Evolutionary conservation across 2,329 filamentous ascomycete species (phyloP).

Genomic region (Bipolaris zeicola): DNA sequence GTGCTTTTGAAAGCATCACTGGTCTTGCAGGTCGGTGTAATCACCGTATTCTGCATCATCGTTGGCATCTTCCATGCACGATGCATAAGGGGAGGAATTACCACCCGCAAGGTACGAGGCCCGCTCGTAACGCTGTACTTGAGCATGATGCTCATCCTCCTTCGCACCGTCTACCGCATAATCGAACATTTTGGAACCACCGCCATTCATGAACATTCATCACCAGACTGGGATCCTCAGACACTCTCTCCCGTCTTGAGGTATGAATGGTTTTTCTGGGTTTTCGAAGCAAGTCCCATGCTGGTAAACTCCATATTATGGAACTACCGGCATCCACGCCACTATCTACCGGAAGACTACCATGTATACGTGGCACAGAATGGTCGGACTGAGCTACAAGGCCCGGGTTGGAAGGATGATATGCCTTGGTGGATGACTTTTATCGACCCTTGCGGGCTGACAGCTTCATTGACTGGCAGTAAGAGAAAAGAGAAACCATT

Average conservation of each 20-base stretch:
- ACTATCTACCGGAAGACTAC: constrained; percentile 56
- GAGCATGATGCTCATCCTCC: constrained; percentile 48
- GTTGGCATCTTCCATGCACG: constrained; percentile 53
- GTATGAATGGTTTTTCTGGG: constrained; percentile 59
- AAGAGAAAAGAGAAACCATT: constrained; percentile 21
- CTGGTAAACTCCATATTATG: constrained; percentile 56
- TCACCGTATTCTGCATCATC: constrained; percentile 53
- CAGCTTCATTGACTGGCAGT: constrained; percentile 3
- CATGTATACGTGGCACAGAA: constrained; percentile 54
- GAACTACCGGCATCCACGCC: constrained; percentile 57
- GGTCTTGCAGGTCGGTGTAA: constrained; percentile 56
- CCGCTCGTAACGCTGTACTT: constrained; percentile 54
- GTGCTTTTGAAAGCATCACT: constrained; percentile 56
- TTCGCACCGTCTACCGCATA: constrained; percentile 58
- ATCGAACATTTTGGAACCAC: constrained; percentile 59
- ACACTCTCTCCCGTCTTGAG: constrained; percentile 42
- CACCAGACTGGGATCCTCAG: constrained; percentile 39
- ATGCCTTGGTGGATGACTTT: constrained; percentile 34
- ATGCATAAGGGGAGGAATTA: constrained; percentile 44
- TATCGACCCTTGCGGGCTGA: constrained; percentile 28
- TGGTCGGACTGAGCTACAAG: constrained; percentile 22
- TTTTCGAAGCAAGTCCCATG: constrained; percentile 59
- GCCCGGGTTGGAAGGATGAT: constrained; percentile 32
- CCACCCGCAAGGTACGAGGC: constrained; percentile 53
- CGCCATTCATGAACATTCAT: constrained; percentile 43